Evolutionary conservation across 2,329 filamentous ascomycete genomes (phyloP), one percentile per base, ranked within the genome.

Genomic region (Myriangium duriaei): DNA sequence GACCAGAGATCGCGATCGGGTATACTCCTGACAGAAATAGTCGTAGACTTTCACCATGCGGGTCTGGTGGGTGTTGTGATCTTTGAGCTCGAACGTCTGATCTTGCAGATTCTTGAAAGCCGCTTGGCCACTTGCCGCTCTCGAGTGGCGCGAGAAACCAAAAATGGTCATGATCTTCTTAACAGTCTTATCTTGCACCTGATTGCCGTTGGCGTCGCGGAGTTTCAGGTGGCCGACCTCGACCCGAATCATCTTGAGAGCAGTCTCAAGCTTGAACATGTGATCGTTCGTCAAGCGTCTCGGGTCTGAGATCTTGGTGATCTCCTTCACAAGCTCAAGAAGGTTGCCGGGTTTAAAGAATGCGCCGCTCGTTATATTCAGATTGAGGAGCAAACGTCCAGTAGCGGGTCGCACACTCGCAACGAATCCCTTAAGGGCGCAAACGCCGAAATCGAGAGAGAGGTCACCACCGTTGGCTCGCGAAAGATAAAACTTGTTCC

Each of bases 341-440:
- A 58, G 41, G 1, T 42, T 42, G 11, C 46, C 18, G 2, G 61
- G 47, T 45, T 70, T 62, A 53, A 74, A 75, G 48, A 74, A 78
- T 0, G 73, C 71, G 2, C 65, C 63, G 31, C 69, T 69, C 6
- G 71, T 71, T 16, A 79, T 72, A 41, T 80, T 76, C 3, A 79
- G 59, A 40, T 81, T 80, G 10, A 79, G 52, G 1, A 80, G 50
- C 4, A 79, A 57, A 3, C 74, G 64, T 28, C 64, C 66, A 11
- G 72, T 70, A 2, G 72, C 68, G 2, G 71, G 66, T 4, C 76
- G 70, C 18, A 75, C 69, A 48, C 72, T 78, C 9, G 72, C 61
- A 49, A 71, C 79, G 54, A 72, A 80, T 0, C 76, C 76, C 30
- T 74, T 64, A 3, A 76, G 52, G 1, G 73, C 73, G 33, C 70